Conservation (phyloP, 2,329 filamentous ascomycete genomes). For the Stachybotrys chartarum region DNA sequence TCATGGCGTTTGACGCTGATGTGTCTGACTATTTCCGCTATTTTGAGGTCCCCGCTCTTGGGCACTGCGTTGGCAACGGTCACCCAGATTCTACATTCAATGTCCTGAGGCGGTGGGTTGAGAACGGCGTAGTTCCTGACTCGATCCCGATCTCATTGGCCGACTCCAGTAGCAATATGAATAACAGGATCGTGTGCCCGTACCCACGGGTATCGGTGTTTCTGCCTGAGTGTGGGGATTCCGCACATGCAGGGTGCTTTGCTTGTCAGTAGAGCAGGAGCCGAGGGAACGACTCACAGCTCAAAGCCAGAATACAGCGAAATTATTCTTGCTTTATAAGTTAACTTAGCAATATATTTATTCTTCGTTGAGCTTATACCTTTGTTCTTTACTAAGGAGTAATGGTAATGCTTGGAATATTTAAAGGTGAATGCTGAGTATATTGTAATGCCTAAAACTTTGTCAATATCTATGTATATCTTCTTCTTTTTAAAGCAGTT, state of each 20-base stretch:
- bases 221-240: neutral
- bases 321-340: too few species aligned
- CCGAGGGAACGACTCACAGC: too few species aligned
- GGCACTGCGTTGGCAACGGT: neutral
- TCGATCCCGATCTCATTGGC: neutral
- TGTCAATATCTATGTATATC: too few species aligned
- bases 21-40: constrained; percentile 1
- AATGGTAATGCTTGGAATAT: too few species aligned
- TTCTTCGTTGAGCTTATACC: too few species aligned
- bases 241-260: neutral
- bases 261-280: neutral
- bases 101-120: neutral
- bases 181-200: neutral
- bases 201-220: neutral
- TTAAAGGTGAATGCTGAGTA: too few species aligned
- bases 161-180: neutral
- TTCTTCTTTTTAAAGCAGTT: too few species aligned
- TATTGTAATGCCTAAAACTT: too few species aligned
- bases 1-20: neutral
- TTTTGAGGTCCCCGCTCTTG: neutral
- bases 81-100: neutral
- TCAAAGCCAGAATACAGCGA: too few species aligned
- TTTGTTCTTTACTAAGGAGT: too few species aligned
- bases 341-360: too few species aligned
- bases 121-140: neutral